phyloP scores from a whole-genome alignment of 2,329 filamentous ascomycete species.

The Fusarium irregulare region DNA sequence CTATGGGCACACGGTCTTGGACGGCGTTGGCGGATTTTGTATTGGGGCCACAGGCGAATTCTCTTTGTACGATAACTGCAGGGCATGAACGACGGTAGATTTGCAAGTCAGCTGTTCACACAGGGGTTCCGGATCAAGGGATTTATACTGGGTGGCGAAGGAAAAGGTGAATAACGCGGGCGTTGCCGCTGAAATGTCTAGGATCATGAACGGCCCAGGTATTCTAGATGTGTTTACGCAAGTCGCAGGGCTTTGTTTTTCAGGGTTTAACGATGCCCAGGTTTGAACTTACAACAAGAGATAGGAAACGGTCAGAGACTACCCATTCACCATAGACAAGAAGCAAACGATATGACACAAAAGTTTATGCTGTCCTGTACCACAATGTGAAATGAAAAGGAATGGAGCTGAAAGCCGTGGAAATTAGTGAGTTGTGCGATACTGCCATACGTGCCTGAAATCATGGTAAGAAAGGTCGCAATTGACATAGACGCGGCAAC shows the following conservation, averaged over 20 bases:
- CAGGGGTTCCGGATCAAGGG: slow-evolving; percentile 29
- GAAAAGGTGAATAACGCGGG: slow-evolving; percentile 8
- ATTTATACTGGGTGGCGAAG: slow-evolving; percentile 14
- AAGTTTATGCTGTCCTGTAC: neutral
- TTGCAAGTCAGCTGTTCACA: slow-evolving; percentile 6
- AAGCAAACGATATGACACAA: slow-evolving; percentile 22
- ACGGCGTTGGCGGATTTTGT: slow-evolving; percentile 46
- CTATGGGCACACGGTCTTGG: slow-evolving; percentile 45
- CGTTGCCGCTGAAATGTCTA: slow-evolving; percentile 13
- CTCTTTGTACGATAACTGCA: slow-evolving; percentile 49
- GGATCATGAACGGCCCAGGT: slow-evolving; percentile 28
- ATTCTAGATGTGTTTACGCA: slow-evolving; percentile 43
- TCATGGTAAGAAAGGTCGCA: neutral
- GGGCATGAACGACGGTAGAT: slow-evolving; percentile 40
- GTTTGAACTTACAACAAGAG: slow-evolving; percentile 38
- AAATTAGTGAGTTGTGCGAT: neutral
- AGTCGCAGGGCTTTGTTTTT: slow-evolving; percentile 42
- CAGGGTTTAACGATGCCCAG: slow-evolving; percentile 14
- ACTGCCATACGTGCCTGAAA: neutral
- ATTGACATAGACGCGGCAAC: neutral
- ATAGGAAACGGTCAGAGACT: slow-evolving; percentile 18
- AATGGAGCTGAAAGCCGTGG: neutral
- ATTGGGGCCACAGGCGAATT: slow-evolving; percentile 42
- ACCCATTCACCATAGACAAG: slow-evolving; percentile 29
- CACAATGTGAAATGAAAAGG: neutral